Evolutionary conservation across 2,329 filamentous ascomycete genomes (phyloP).

Genomic region (Coniochaeta prunicola): DNA sequence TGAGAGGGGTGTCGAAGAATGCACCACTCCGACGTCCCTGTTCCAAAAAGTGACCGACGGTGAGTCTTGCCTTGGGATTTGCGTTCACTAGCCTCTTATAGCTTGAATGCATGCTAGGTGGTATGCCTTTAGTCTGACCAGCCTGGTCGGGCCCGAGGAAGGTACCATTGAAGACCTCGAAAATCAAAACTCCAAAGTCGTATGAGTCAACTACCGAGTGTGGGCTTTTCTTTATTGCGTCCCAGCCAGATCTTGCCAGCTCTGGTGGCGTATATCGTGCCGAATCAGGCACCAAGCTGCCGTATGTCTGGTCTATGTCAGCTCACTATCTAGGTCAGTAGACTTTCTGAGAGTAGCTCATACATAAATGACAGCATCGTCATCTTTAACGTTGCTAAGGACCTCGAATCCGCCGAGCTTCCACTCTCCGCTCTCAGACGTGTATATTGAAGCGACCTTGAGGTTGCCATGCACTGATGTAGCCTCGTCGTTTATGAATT

Average conservation of each 20-base stretch:
- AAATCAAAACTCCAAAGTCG: conserved; percentile 75
- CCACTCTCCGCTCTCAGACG: conserved; percentile 96
- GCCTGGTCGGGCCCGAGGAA: conserved; percentile 73
- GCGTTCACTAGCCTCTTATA: conserved; percentile 86
- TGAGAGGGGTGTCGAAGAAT: conserved; percentile 90
- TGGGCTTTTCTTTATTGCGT: conserved; percentile 75
- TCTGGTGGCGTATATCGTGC: conserved; percentile 82
- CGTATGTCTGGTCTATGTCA: conserved; percentile 58
- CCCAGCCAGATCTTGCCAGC: conserved; percentile 82
- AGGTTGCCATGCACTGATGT: conserved; percentile 85
- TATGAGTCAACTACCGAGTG: conserved; percentile 81
- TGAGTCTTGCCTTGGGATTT: conserved; percentile 83
- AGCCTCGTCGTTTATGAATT: conserved; percentile 93
- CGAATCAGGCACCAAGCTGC: conserved; percentile 79
- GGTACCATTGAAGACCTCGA: conserved; percentile 85
- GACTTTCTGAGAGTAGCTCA: conserved; percentile 1
- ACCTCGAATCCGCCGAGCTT: conserved; percentile 92
- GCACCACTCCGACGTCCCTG: conserved; percentile 75
- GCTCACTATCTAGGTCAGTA: conserved; percentile 3
- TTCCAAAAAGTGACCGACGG: conserved; percentile 78
- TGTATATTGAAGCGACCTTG: conserved; percentile 80
- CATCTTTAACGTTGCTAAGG: conserved; percentile 90
- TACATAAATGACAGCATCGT: conserved; percentile 87
- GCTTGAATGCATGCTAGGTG: conserved; percentile 79
- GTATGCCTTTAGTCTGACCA: conserved; percentile 78